phyloP scores from a whole-genome alignment of 768 basidiomycete species.

The Lentinula detonsa region DNA sequence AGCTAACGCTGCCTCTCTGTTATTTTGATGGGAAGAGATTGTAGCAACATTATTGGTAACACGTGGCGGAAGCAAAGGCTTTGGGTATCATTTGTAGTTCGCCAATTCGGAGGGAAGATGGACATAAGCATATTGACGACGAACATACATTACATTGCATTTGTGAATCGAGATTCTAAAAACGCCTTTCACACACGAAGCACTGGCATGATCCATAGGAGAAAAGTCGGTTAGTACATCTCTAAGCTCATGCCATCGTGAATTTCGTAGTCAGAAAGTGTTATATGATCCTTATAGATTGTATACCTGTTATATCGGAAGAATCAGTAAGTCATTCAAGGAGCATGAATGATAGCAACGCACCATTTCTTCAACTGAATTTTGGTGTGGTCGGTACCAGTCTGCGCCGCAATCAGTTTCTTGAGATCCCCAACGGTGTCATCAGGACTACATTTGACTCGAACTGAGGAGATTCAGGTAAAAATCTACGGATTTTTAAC shows the following conservation, averaged over 20 bases:
- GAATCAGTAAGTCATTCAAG: background rate
- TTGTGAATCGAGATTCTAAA: background rate
- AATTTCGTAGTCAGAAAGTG: conserved; percentile 88
- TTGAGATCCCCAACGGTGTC: conserved; percentile 98
- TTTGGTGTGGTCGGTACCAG: conserved; percentile 79
- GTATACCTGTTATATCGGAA: conserved; percentile 61
- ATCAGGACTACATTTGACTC: conserved; percentile 91
- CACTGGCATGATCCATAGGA: background rate
- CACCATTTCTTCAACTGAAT: conserved; percentile 97
- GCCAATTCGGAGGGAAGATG: background rate
- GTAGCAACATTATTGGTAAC: background rate
- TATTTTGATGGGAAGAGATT: background rate
- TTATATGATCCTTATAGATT: conserved; percentile 95
- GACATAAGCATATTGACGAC: background rate
- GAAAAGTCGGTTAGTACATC: conserved; percentile 56
- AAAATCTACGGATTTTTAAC: background rate
- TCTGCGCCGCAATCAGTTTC: conserved; percentile 95
- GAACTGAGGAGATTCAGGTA: conserved; percentile 44
- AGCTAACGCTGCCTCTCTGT: background rate
- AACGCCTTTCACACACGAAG: background rate
- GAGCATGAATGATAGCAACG: conserved; percentile 18
- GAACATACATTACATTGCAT: conserved; percentile 2
- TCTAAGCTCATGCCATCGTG: conserved; percentile 91
- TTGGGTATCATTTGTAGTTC: no score
- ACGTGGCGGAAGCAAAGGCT: no score